Conservation (phyloP, 148 eudicot genomes). For the Hydrangea macrophylla region DNA sequence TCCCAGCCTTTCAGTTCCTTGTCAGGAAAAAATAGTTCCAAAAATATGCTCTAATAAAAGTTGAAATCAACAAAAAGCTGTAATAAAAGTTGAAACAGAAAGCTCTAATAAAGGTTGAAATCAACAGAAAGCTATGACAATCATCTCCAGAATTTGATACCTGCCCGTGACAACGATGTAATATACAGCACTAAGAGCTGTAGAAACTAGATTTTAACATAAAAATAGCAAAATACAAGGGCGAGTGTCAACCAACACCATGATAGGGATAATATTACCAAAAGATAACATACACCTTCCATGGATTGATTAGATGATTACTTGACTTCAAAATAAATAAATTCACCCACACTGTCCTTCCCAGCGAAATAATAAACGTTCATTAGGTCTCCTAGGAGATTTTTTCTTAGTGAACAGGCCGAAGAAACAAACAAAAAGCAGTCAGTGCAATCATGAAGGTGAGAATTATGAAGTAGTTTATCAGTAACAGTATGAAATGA, state of each 20-base stretch:
- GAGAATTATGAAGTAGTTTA: neutral
- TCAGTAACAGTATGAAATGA: neutral
- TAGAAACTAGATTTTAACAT: neutral
- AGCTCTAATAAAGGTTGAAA: too few species aligned
- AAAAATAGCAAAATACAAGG: neutral
- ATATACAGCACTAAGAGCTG: neutral
- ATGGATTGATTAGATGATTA: neutral
- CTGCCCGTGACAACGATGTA: neutral
- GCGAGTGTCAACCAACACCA: neutral
- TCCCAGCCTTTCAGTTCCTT: too few species aligned
- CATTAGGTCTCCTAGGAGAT: neutral
- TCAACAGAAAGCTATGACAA: neutral
- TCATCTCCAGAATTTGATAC: neutral
- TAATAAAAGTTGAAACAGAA: too few species aligned
- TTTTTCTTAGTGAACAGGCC: neutral
- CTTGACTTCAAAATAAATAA: neutral
- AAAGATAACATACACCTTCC: neutral
- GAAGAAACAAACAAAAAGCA: neutral
- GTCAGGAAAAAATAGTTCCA: too few species aligned
- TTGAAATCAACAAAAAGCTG: too few species aligned
- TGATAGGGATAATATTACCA: neutral
- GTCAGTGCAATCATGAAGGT: neutral
- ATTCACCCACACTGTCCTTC: neutral
- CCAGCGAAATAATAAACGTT: neutral
- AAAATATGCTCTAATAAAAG: too few species aligned